Percentiles rank a stretch among this genome's conserved stretches.
These are phyloP conservation scores for Aspergillus olivimuriae DNA, from an alignment of 495 filamentous ascomycete species.

Conservation along the genomic window DNA sequence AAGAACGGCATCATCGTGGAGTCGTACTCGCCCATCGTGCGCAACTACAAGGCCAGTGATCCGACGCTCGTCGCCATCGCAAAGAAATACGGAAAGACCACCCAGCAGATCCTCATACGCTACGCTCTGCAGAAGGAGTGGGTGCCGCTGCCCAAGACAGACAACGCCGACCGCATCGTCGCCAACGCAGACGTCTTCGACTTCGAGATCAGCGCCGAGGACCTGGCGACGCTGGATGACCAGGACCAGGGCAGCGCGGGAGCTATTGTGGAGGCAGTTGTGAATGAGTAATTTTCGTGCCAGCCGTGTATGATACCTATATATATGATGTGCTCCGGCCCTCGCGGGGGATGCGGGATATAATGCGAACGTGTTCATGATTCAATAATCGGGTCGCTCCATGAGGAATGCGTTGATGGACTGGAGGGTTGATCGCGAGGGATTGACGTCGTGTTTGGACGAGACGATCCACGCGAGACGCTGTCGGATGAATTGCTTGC, in stretches of 20 bases:
- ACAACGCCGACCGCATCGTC: conserved; percentile 52
- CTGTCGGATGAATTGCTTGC: conserved; percentile 71
- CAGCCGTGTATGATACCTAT: conserved; percentile 2
- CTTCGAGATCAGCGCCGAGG: conserved; percentile 55
- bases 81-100: conserved; percentile 45
- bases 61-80: conserved; percentile 45
- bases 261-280: conserved; percentile 47
- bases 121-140: conserved; percentile 62
- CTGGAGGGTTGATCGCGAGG: conserved; percentile 73
- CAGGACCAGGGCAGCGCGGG: conserved; percentile 57
- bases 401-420: conserved; percentile 87
- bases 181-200: conserved; percentile 61
- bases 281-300: conserved; percentile 31
- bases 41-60: conserved; percentile 54
- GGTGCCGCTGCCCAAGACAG: conserved; percentile 70
- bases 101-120: conserved; percentile 48
- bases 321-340: background rate
- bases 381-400: conserved; percentile 37
- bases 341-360: background rate
- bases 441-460: conserved; percentile 68
- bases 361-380: background rate
- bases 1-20: conserved; percentile 54
- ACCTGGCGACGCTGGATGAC: conserved; percentile 57
- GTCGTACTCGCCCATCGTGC: conserved; percentile 62
- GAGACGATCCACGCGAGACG: conserved; percentile 73